phyloP scores from a whole-genome alignment of 129 eudicot genomes.

The Silybum marianum region DNA sequence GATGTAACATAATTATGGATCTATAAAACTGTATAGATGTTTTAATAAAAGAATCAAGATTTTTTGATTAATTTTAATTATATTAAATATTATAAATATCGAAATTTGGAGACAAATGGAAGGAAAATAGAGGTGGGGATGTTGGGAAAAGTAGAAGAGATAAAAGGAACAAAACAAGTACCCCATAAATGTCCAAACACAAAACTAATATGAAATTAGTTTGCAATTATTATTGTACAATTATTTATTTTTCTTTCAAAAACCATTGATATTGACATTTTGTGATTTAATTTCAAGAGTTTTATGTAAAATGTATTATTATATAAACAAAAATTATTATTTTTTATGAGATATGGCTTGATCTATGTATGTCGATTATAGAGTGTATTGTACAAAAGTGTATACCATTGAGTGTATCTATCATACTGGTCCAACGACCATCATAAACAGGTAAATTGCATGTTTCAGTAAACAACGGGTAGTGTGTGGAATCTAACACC shows the following conservation, averaged over 20 bases:
- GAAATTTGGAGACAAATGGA: constrained; percentile 18
- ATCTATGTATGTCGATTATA: not conserved
- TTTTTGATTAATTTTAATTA: not conserved
- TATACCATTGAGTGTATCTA: not conserved
- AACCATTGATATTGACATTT: not conserved
- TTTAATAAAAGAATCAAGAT: too few relatives aligned
- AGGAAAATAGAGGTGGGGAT: not conserved
- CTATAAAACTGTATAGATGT: not conserved
- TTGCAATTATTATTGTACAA: not conserved
- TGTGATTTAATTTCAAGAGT: not conserved
- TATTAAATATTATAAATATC: not conserved
- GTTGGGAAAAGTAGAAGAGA: not conserved
- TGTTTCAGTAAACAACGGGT: not conserved
- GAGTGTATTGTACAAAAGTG: not conserved
- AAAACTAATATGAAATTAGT: not conserved
- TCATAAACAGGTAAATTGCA: not conserved
- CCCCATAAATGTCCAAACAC: constrained; percentile 22
- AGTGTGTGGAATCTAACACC: not conserved
- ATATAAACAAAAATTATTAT: not conserved
- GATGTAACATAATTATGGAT: not conserved
- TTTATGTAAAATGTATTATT: not conserved
- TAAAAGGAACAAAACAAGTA: constrained; percentile 21
- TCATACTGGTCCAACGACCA: not conserved
- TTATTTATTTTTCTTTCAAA: not conserved
- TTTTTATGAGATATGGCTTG: not conserved